These are phyloP conservation scores for Diplodia scrobiculata DNA, from an alignment of 2,329 filamentous ascomycete species.

Conservation along the genomic window DNA sequence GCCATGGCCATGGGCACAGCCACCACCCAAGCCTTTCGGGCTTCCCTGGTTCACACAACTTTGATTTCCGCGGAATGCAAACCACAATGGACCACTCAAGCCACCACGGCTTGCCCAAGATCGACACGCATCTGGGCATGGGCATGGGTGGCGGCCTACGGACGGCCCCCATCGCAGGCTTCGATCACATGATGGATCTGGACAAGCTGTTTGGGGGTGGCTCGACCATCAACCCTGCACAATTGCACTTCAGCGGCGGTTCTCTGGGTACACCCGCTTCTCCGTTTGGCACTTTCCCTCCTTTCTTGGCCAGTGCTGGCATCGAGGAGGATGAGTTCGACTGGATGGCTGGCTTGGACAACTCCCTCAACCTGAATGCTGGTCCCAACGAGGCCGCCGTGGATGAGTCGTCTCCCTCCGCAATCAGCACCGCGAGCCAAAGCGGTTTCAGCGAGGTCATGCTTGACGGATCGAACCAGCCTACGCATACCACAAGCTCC, in stretches of 20 bases:
- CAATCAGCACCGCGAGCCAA: constrained; percentile 92
- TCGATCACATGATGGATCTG: constrained; percentile 70
- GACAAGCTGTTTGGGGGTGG: constrained; percentile 69
- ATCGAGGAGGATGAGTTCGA: constrained; percentile 76
- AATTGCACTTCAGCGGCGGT: constrained; percentile 82
- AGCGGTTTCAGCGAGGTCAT: constrained; percentile 89
- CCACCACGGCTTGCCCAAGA: constrained; percentile 73
- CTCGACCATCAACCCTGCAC: constrained; percentile 64
- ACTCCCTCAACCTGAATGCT: constrained; percentile 60
- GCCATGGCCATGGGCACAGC: constrained; percentile 53
- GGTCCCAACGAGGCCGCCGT: constrained; percentile 75
- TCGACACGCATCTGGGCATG: constrained; percentile 76
- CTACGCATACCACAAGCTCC: constrained; percentile 38
- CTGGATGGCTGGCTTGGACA: constrained; percentile 82
- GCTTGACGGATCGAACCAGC: constrained; percentile 67
- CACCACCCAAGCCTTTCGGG: constrained; percentile 74
- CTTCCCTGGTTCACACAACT: constrained; percentile 57
- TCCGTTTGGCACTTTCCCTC: constrained; percentile 47
- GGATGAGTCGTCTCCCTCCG: constrained; percentile 91
- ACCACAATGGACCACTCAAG: constrained; percentile 53
- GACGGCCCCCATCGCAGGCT: constrained; percentile 68
- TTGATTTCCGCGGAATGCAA: constrained; percentile 74
- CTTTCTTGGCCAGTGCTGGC: constrained; percentile 62
- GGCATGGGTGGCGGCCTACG: constrained; percentile 69
- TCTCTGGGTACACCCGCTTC: constrained; percentile 65